phyloP scores from a whole-genome alignment of 2,329 filamentous ascomycete species.

The Fusarium denticulatum region DNA sequence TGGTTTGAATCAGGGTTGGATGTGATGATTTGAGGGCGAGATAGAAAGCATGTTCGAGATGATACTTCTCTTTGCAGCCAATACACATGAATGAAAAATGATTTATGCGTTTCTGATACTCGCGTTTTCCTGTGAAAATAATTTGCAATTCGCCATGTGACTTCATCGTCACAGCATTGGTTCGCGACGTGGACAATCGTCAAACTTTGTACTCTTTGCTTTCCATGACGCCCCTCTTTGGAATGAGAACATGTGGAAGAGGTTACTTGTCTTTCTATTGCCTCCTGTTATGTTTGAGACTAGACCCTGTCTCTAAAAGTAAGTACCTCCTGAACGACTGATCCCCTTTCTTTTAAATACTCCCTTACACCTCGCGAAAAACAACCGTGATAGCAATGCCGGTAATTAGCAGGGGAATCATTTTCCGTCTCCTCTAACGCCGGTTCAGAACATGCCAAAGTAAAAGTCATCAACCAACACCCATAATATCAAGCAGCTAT shows the following conservation, averaged over 20 bases:
- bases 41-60: slow-evolving; percentile 21
- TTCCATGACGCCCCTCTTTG: not conserved
- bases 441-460: slow-evolving; percentile 35
- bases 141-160: not conserved
- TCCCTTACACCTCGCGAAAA: slow-evolving; percentile 39
- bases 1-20: slow-evolving; percentile 16
- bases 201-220: not conserved
- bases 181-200: not conserved
- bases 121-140: not conserved
- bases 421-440: slow-evolving; percentile 45
- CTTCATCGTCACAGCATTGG: not conserved
- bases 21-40: slow-evolving; percentile 14
- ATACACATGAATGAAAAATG: slow-evolving; percentile 26
- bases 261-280: slow-evolving; percentile 2
- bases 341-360: slow-evolving; percentile 5
- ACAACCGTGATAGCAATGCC: slow-evolving; percentile 29
- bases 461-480: slow-evolving; percentile 37
- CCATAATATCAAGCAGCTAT: slow-evolving; percentile 22
- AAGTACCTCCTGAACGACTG: not conserved
- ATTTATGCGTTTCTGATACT: slow-evolving; percentile 6
- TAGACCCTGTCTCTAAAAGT: not conserved
- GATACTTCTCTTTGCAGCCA: not conserved
- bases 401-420: slow-evolving; percentile 44
- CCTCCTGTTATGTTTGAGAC: not conserved
- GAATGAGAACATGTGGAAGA: not conserved